Base-by-base conservation (phyloP, 2,329 filamentous ascomycete genomes). In the Ophiostoma himal-ulmi region DNA sequence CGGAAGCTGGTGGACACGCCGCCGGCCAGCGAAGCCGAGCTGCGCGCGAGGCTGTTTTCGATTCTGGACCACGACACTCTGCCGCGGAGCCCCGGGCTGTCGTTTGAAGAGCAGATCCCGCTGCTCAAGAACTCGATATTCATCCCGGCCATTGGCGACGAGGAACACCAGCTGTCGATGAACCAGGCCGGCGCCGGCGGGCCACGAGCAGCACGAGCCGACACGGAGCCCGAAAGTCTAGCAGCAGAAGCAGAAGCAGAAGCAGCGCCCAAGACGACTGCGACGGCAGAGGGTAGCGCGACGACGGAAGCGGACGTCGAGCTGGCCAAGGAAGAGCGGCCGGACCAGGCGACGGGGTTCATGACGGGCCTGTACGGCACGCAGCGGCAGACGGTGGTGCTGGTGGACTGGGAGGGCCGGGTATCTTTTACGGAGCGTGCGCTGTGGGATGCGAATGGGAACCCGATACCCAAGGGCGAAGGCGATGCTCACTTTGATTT, bases 321-420 rank as follows among this genome's bases (percentile, higher is more conserved):
- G 62, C 76, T 74, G 69, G 75, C 80, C 44, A 75, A 76, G 4
- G 77, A 80, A 60, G 77, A 81, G 67, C 78, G 78, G 36, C 81
- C 77, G 73, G 70, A 81, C 52, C 54, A 69, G 70, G 73, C 75
- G 30, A 74, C 75, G 62, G 81, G 81, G 1, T 88, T 86, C 73
- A 84, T 85, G 76, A 85, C 82, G 5, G 88, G 88, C 1, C 79
- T 88, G 73, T 90, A 90, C 74, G 88, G 88, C 4, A 90, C 88
- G 5, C 88, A 90, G 78, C 79, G 88, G 52, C 88, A 90, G 79
- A 89, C 87, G 0, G 79, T 89, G 17, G 78, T 90, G 17, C 78
- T 89, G 64, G 84, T 89, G 7, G 86, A 88, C 74, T 88, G 85
- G 84, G 82, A 88, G 3, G 88, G 88, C 2, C 86, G 86, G 48